Evolutionary conservation across 2,329 filamentous ascomycete genomes (phyloP).

Genomic region (Fusarium albosuccineum): DNA sequence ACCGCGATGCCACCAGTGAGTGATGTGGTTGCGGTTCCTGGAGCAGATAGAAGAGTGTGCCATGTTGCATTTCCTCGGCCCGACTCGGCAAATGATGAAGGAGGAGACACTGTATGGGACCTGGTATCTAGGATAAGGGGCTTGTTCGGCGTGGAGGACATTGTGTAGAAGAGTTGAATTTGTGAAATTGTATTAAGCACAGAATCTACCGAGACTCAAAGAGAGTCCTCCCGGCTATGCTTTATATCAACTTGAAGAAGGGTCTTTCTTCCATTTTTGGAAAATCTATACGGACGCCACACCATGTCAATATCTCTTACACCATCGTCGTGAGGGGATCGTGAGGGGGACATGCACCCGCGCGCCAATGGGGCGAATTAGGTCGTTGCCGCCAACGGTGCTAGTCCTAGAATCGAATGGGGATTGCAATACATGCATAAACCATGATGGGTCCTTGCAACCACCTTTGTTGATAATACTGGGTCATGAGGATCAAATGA

Average conservation of each 20-base stretch:
- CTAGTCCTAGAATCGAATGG: constrained; percentile 16
- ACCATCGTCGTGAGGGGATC: constrained; percentile 16
- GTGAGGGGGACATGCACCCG: no score
- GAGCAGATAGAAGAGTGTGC: constrained; percentile 40
- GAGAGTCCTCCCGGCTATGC: not conserved
- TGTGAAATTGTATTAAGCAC: not conserved
- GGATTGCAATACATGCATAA: constrained; percentile 19
- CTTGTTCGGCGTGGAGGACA: constrained; percentile 4
- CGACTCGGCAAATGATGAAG: constrained; percentile 25
- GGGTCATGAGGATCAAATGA: no score
- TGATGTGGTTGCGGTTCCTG: constrained; percentile 23
- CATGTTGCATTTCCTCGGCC: constrained; percentile 36
- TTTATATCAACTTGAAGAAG: not conserved
- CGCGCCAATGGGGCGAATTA: constrained; percentile 23
- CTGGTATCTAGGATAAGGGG: constrained; percentile 27
- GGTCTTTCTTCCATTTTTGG: not conserved
- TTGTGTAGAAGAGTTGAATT: not conserved
- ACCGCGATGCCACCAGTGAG: constrained; percentile 39
- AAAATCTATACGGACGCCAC: not conserved
- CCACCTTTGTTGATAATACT: constrained; percentile 8
- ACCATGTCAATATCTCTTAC: not conserved
- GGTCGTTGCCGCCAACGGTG: constrained; percentile 4
- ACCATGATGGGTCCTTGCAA: not conserved
- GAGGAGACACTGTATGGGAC: not conserved
- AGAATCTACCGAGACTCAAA: not conserved